phyloP scores from a whole-genome alignment of 345 rosid species.

The Brassica incana region DNA sequence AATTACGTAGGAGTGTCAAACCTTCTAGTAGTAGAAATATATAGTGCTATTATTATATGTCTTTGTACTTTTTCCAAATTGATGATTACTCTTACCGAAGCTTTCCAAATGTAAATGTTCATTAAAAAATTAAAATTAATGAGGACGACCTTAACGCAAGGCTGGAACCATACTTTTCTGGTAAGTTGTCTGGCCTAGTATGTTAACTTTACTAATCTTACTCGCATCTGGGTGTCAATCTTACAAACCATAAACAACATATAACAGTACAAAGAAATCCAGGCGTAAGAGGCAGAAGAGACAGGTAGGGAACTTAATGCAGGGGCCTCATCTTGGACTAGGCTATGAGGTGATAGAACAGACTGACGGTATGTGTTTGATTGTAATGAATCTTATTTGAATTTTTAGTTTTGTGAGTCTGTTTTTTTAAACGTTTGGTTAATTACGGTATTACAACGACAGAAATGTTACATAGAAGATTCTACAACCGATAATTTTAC shows the following conservation, averaged over 20 bases:
- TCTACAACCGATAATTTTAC: no score
- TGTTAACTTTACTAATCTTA: constrained; percentile 12
- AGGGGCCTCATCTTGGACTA: constrained; percentile 56
- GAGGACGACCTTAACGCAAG: constrained; percentile 82
- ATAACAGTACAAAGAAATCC: constrained; percentile 66
- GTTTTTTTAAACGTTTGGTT: background rate
- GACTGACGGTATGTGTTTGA: constrained; percentile 54
- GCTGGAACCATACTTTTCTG: constrained; percentile 77
- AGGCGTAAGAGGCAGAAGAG: constrained; percentile 58
- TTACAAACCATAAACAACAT: constrained; percentile 11
- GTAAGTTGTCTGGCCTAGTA: constrained; percentile 47
- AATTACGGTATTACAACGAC: no score
- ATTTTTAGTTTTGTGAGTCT: constrained; percentile 7
- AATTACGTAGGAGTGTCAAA: background rate
- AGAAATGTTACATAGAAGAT: no score
- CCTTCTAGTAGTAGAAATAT: constrained; percentile 13
- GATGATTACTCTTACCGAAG: constrained; percentile 13
- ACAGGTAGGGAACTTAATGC: constrained; percentile 55
- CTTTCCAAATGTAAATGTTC: constrained; percentile 10
- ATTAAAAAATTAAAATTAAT: constrained; percentile 47
- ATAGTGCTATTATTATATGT: constrained; percentile 5
- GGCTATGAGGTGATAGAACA: constrained; percentile 54
- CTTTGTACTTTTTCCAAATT: background rate
- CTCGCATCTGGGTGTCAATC: constrained; percentile 15
- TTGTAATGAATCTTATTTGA: constrained; percentile 4